A percentile compares a stretch with the other conserved stretches of the same genome.
Conservation (phyloP, 23 red algal genomes). For the Pyropia yezoensis region DNA sequence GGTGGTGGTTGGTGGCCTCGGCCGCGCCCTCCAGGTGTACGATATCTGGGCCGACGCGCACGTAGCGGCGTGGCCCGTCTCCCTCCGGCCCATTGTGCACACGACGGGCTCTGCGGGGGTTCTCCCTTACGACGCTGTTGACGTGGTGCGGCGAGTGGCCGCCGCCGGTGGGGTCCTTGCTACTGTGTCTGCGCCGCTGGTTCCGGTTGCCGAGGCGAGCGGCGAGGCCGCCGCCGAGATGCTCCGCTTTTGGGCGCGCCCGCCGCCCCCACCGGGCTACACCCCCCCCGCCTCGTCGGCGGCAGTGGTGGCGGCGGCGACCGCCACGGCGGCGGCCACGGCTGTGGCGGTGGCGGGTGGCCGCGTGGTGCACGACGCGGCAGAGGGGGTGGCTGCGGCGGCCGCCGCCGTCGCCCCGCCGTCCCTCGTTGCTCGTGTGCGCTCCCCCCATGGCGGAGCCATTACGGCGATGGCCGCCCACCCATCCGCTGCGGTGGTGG, state of each 20-base stretch:
- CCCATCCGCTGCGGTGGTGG: conserved; percentile 6
- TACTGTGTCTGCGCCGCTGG: conserved; percentile 8
- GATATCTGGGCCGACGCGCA: conserved; percentile 29
- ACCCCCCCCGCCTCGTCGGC: too few relatives aligned
- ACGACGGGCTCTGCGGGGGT: background rate
- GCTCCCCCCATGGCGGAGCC: background rate
- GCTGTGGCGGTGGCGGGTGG: too few relatives aligned
- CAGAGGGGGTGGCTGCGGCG: too few relatives aligned
- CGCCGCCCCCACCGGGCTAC: too few relatives aligned
- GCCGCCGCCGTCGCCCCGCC: too few relatives aligned
- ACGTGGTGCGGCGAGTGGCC: conserved; percentile 6
- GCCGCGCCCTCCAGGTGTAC: conserved; percentile 24
- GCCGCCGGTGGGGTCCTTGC: conserved; percentile 5
- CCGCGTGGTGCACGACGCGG: too few relatives aligned
- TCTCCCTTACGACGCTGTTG: conserved; percentile 7
- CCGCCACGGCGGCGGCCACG: too few relatives aligned
- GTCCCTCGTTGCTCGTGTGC: too few relatives aligned
- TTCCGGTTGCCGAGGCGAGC: too few relatives aligned
- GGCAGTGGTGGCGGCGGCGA: too few relatives aligned
- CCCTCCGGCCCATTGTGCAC: conserved; percentile 16
- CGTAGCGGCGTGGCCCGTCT: conserved; percentile 8
- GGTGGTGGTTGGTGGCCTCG: conserved; percentile 19
- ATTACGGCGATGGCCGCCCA: conserved; percentile 29
- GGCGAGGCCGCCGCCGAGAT: too few relatives aligned
- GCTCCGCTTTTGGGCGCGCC: too few relatives aligned